These are phyloP conservation scores for Populus hybrid DNA, from an alignment of 441 rosid species.

Conservation along the genomic window DNA sequence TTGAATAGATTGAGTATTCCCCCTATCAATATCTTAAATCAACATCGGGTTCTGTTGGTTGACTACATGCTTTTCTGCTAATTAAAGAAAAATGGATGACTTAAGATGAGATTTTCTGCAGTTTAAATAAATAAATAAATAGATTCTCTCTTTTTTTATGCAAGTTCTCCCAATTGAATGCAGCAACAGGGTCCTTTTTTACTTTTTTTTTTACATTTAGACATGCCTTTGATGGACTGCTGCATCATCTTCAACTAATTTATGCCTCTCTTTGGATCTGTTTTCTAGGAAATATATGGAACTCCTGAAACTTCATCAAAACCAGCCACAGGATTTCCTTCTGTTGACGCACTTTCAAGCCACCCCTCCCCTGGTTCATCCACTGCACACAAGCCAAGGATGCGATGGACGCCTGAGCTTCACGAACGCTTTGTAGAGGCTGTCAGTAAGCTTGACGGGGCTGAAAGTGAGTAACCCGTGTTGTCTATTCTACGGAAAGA, in stretches of 20 bases:
- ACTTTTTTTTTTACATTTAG: neutral
- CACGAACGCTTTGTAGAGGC: conserved; percentile 75
- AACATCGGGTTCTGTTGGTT: no score
- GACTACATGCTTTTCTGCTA: neutral
- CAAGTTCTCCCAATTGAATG: neutral
- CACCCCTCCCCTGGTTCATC: conserved; percentile 44
- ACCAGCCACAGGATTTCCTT: conserved; percentile 25
- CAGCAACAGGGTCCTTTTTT: neutral
- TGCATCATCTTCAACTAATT: neutral
- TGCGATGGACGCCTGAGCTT: conserved; percentile 96
- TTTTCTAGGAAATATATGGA: conserved; percentile 67
- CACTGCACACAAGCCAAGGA: conserved; percentile 63
- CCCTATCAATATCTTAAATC: no score
- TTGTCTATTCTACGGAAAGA: conserved; percentile 1
- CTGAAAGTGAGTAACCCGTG: conserved; percentile 61
- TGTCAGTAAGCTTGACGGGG: conserved; percentile 74
- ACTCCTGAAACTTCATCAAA: conserved; percentile 36
- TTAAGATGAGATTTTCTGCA: neutral
- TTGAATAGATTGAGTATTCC: no score
- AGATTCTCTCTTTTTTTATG: neutral
- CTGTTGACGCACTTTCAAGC: conserved; percentile 41
- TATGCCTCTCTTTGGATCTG: conserved; percentile 22
- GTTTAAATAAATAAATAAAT: no score
- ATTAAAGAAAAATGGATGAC: neutral
- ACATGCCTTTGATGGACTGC: neutral